Evolutionary conservation across 2,329 filamentous ascomycete genomes (phyloP).

Genomic region (Calonectria hawksworthii): DNA sequence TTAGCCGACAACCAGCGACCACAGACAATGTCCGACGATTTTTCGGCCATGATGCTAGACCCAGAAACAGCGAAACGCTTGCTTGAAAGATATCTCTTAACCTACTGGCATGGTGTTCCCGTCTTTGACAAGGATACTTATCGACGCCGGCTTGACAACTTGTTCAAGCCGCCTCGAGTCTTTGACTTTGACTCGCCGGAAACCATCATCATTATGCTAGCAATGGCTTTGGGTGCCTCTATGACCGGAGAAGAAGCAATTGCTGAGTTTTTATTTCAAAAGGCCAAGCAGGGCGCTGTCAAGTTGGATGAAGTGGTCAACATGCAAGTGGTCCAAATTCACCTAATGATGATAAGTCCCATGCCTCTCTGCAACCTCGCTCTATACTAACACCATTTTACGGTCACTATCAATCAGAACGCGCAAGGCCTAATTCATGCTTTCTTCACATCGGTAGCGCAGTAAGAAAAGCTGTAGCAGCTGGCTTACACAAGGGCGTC

Average conservation of each 20-base stretch:
- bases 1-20: constrained; percentile 52
- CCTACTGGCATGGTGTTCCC: constrained; percentile 56
- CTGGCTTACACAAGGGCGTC: constrained; percentile 59
- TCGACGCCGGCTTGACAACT: constrained; percentile 49
- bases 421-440: constrained; percentile 57
- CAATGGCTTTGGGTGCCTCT: constrained; percentile 53
- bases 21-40: constrained; percentile 36
- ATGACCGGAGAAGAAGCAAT: constrained; percentile 55
- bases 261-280: constrained; percentile 58
- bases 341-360: constrained; percentile 59
- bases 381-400: constrained; percentile 38
- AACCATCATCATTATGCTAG: constrained; percentile 54
- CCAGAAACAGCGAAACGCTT: constrained; percentile 54
- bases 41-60: constrained; percentile 53
- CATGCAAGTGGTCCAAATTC: constrained; percentile 57
- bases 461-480: constrained; percentile 57
- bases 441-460: constrained; percentile 58
- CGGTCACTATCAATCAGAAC: constrained; percentile 60
- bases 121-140: constrained; percentile 52
- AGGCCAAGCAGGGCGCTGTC: constrained; percentile 54
- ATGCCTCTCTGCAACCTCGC: not conserved
- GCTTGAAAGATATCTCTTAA: constrained; percentile 56
- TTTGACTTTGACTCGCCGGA: constrained; percentile 51
- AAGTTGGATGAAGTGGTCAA: constrained; percentile 60
- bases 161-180: constrained; percentile 51